Evolutionary conservation across 305 asterid species (phyloP).

Genomic region (Fraxinus albicans): DNA sequence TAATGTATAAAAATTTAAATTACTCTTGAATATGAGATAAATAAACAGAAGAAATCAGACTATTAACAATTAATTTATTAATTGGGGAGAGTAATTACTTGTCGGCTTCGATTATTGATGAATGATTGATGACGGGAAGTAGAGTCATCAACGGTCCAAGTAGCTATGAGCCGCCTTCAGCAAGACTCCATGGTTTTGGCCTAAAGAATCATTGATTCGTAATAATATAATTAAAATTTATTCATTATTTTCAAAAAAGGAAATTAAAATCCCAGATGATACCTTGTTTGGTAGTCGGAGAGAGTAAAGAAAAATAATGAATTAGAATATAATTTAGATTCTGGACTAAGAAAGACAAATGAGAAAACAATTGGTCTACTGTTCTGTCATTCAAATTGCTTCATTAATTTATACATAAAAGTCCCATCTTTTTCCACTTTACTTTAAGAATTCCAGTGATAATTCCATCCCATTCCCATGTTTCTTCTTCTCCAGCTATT

Average conservation of each 20-base stretch:
- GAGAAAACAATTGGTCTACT: conserved; percentile 40
- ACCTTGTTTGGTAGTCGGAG: background rate
- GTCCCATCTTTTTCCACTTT: conserved; percentile 43
- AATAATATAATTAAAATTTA: too few species aligned
- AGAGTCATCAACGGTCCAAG: background rate
- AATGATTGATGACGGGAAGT: background rate
- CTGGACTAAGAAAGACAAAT: conserved; percentile 47
- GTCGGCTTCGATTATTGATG: background rate
- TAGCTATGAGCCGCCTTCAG: background rate
- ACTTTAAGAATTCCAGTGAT: conserved; percentile 27
- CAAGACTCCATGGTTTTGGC: background rate
- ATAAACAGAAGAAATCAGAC: background rate
- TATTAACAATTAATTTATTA: background rate
- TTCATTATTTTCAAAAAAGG: background rate
- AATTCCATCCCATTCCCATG: conserved; percentile 34
- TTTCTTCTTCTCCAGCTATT: conserved; percentile 54
- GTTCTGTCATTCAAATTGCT: conserved; percentile 40
- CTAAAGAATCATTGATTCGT: background rate
- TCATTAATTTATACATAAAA: conserved; percentile 31
- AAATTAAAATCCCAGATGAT: background rate
- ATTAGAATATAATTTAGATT: conserved; percentile 31
- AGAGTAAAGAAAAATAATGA: background rate
- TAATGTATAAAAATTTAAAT: too few species aligned
- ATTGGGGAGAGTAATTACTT: background rate
- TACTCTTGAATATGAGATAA: background rate